phyloP scores from a whole-genome alignment of 2,329 filamentous ascomycete genomes.

The Phialemonium atrogriseum region DNA sequence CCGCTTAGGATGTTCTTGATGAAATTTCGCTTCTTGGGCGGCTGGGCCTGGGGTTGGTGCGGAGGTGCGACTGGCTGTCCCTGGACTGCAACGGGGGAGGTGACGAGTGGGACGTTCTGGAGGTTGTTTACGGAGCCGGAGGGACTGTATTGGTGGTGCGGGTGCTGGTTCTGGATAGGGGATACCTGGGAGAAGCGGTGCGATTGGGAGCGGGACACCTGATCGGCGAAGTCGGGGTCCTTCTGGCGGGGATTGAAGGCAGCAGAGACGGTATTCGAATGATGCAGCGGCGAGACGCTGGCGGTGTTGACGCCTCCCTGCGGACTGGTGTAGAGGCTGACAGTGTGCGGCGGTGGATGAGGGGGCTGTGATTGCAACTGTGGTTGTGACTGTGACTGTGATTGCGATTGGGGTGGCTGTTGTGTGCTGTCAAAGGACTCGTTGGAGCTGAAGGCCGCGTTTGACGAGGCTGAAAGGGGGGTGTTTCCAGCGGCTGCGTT shows the following conservation, averaged over 20 bases:
- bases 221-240: constrained; percentile 35
- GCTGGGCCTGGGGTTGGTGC: constrained; percentile 17
- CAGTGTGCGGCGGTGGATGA: constrained; percentile 16
- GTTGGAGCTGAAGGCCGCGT: constrained; percentile 35
- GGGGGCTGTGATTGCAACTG: constrained; percentile 17
- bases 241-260: constrained; percentile 18
- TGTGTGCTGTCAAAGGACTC: constrained; percentile 34
- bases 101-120: constrained; percentile 17
- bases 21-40: constrained; percentile 35
- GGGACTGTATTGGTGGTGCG: constrained; percentile 23
- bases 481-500: constrained; percentile 16
- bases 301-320: constrained; percentile 11
- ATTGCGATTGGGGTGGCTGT: constrained; percentile 19
- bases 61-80: constrained; percentile 9
- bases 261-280: constrained; percentile 23
- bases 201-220: constrained; percentile 43
- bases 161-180: constrained; percentile 15
- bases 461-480: constrained; percentile 38
- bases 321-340: constrained; percentile 16
- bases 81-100: constrained; percentile 16
- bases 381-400: constrained; percentile 23
- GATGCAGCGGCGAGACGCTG: constrained; percentile 28
- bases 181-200: constrained; percentile 33
- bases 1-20: constrained; percentile 46
- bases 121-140: constrained; percentile 35